Conservation (phyloP, 148 eudicot species). For the Vaccinium vitisidaea region DNA sequence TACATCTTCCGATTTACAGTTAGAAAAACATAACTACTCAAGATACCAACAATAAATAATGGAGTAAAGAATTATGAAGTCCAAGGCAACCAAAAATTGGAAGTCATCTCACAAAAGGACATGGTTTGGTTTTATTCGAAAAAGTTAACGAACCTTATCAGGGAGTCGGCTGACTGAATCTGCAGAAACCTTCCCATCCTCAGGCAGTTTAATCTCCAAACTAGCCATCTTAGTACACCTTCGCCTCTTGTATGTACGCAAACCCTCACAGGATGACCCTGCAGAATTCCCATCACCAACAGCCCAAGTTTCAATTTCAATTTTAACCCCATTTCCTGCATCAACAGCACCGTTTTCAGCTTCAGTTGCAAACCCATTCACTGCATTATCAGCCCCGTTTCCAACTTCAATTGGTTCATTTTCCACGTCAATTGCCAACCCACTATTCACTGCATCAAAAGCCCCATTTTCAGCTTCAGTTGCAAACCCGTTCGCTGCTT, state of each 20-base stretch:
- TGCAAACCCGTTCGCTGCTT: background rate
- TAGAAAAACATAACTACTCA: background rate
- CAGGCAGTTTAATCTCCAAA: constrained; percentile 19
- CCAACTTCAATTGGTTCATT: too few relatives aligned
- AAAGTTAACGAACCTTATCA: constrained; percentile 29
- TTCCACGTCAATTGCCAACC: too few relatives aligned
- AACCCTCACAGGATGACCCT: constrained; percentile 14
- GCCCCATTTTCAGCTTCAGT: background rate
- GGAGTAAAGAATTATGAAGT: background rate
- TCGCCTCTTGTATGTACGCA: constrained; percentile 50
- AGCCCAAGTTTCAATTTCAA: constrained; percentile 26
- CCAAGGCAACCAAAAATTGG: background rate
- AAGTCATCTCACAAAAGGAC: background rate
- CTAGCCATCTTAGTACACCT: constrained; percentile 15
- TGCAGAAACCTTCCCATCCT: constrained; percentile 23
- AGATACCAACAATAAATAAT: background rate
- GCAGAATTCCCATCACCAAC: constrained; percentile 20
- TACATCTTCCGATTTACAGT: background rate
- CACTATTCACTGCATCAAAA: background rate
- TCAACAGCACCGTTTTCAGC: background rate
- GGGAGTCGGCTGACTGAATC: constrained; percentile 18
- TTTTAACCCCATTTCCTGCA: constrained; percentile 9
- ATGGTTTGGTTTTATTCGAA: background rate
- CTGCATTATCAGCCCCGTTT: too few relatives aligned
- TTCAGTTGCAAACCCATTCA: too few relatives aligned